Conservation (phyloP, 1,284 basidiomycete genomes). For the Puccinia coronata region DNA sequence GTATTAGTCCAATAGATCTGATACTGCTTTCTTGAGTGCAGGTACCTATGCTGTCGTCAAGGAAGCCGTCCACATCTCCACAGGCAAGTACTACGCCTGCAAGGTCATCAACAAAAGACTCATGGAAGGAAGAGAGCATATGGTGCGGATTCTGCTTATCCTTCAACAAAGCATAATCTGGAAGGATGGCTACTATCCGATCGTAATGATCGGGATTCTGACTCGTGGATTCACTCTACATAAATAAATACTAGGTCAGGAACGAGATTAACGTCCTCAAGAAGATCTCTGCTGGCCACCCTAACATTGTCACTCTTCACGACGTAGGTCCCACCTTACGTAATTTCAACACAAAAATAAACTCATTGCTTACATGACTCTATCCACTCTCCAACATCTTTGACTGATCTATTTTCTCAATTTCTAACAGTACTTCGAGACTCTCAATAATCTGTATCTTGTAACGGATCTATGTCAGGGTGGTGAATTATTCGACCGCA, state of each 20-base stretch:
- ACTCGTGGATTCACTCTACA: too few relatives aligned
- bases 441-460: conserved; percentile 62
- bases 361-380: conserved; percentile 50
- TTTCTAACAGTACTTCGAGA: conserved; percentile 29
- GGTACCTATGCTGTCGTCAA: conserved; percentile 89
- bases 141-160: conserved; percentile 55
- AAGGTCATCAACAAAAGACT: conserved; percentile 94
- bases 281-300: conserved; percentile 84
- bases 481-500: conserved; percentile 96
- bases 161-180: neutral
- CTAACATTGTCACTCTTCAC: conserved; percentile 64
- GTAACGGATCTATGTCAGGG: conserved; percentile 96
- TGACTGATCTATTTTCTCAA: conserved; percentile 6
- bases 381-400: neutral
- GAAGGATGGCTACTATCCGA: too few relatives aligned
- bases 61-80: conserved; percentile 94
- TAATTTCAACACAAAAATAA: neutral
- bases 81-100: conserved; percentile 81
- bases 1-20: conserved; percentile 4
- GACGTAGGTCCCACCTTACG: conserved; percentile 47
- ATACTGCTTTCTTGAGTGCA: conserved; percentile 64
- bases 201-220: too few relatives aligned
- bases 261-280: conserved; percentile 97
- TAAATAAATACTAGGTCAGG: conserved; percentile 77
- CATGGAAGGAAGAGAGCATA: conserved; percentile 69